These are phyloP conservation scores for Volvox africanus DNA, from an alignment of 139 green algal genomes.

Conservation along the genomic window DNA sequence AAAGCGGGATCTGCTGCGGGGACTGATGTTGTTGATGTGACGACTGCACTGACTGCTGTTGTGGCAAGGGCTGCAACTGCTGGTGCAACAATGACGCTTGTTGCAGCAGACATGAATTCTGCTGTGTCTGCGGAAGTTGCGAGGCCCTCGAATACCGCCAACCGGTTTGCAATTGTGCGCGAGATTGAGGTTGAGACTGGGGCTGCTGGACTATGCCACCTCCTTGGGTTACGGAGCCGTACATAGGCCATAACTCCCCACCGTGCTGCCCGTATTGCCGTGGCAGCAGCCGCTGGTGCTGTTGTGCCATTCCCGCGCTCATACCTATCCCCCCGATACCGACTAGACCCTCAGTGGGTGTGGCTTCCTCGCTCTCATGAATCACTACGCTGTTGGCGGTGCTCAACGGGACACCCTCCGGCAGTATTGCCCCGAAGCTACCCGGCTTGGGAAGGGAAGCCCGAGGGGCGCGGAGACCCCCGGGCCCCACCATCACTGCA, in stretches of 20 bases:
- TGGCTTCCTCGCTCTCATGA: slow-evolving; percentile 16
- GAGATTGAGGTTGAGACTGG: neutral
- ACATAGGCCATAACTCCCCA: neutral
- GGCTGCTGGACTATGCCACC: neutral
- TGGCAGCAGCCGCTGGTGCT: neutral
- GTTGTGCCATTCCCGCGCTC: neutral
- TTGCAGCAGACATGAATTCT: neutral
- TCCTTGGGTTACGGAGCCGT: neutral
- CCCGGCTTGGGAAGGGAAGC: neutral
- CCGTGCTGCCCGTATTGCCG: neutral
- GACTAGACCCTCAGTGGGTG: neutral
- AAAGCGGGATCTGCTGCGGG: slow-evolving; percentile 3
- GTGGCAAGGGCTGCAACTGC: neutral
- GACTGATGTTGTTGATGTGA: neutral
- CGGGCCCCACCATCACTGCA: neutral
- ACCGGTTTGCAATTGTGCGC: neutral
- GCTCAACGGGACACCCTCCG: slow-evolving; percentile 30
- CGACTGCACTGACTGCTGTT: slow-evolving; percentile 1
- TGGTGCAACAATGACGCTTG: neutral
- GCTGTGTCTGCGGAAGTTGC: neutral
- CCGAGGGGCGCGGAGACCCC: neutral
- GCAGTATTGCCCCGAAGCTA: slow-evolving; percentile 2
- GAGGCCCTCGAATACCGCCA: neutral
- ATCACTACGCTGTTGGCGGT: slow-evolving; percentile 19
- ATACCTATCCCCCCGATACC: too few relatives aligned